Conservation (phyloP, 192 early-diverging fungal species). For the Podila minutissima region DNA sequence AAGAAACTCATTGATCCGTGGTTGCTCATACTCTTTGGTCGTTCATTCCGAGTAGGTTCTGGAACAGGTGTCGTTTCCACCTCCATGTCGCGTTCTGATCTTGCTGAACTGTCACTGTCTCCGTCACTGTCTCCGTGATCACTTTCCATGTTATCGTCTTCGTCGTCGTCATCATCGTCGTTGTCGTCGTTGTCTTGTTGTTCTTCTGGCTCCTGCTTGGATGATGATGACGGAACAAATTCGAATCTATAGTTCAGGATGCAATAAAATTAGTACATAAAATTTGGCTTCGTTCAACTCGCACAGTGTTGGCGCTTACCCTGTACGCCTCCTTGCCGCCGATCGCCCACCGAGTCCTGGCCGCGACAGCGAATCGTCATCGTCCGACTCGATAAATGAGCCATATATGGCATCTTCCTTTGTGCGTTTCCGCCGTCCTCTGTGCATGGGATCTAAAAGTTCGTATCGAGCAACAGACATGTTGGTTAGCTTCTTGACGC, state of each 20-base stretch:
- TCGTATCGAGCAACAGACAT: not conserved
- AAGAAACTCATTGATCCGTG: slow-evolving; percentile 31
- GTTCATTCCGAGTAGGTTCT: slow-evolving; percentile 1
- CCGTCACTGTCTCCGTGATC: not conserved
- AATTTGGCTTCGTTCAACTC: not conserved
- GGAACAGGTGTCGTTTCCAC: slow-evolving; percentile 12
- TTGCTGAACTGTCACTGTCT: not conserved
- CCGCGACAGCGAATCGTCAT: slow-evolving; percentile 8
- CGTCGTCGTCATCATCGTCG: not conserved
- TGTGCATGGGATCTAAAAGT: slow-evolving; percentile 29
- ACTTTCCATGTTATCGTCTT: slow-evolving; percentile 4
- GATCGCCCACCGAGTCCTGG: slow-evolving; percentile 11
- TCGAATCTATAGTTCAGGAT: not conserved
- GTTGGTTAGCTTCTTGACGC: not conserved
- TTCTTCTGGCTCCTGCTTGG: not conserved
- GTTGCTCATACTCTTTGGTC: slow-evolving; percentile 4
- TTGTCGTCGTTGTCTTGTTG: not conserved
- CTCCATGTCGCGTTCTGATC: slow-evolving; percentile 27
- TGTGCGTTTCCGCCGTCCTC: slow-evolving; percentile 56
- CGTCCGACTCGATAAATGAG: slow-evolving; percentile 56
- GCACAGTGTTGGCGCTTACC: not conserved
- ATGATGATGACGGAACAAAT: not conserved
- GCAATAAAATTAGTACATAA: not conserved
- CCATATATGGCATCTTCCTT: slow-evolving; percentile 73
- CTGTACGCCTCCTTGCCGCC: slow-evolving; percentile 14